phyloP scores from a whole-genome alignment of 345 rosid species.

The Nephelium lappaceum region DNA sequence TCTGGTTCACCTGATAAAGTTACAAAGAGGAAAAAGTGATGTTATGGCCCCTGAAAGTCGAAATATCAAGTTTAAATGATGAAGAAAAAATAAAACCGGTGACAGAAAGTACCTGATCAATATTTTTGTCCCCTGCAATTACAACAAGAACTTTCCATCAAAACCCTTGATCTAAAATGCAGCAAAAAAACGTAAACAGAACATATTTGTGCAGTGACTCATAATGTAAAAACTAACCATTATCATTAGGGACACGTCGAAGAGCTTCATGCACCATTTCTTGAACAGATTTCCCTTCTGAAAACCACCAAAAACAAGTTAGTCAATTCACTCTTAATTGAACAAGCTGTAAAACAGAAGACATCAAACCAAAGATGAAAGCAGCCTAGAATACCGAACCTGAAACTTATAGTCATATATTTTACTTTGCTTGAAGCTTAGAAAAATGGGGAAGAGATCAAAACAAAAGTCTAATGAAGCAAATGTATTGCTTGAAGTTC shows the following conservation, averaged over 20 bases:
- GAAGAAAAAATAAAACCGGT: conserved; percentile 14
- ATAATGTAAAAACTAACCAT: conserved; percentile 50
- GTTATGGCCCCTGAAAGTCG: conserved; percentile 27
- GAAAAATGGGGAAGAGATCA: not conserved
- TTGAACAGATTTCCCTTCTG: conserved; percentile 98
- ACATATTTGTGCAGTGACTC: conserved; percentile 2
- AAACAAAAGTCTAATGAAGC: no score
- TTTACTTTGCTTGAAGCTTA: not conserved
- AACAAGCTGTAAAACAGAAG: not conserved
- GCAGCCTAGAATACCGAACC: conserved; percentile 8
- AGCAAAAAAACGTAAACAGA: conserved; percentile 22
- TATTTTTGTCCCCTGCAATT: conserved; percentile 86
- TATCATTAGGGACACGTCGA: conserved; percentile 73
- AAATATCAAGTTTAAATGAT: conserved; percentile 11
- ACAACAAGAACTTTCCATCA: conserved; percentile 35
- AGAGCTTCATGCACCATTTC: conserved; percentile 98
- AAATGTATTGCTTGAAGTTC: not conserved
- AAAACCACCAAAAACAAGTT: conserved; percentile 23
- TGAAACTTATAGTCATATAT: conserved; percentile 6
- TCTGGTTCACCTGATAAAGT: conserved; percentile 77
- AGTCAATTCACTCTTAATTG: conserved; percentile 17
- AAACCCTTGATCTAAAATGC: conserved; percentile 19
- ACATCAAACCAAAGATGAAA: conserved; percentile 10
- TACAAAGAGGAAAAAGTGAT: conserved; percentile 11
- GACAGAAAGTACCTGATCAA: conserved; percentile 65